Conservation (phyloP, 1,284 basidiomycete species). For the Trichosporon asahii region DNA sequence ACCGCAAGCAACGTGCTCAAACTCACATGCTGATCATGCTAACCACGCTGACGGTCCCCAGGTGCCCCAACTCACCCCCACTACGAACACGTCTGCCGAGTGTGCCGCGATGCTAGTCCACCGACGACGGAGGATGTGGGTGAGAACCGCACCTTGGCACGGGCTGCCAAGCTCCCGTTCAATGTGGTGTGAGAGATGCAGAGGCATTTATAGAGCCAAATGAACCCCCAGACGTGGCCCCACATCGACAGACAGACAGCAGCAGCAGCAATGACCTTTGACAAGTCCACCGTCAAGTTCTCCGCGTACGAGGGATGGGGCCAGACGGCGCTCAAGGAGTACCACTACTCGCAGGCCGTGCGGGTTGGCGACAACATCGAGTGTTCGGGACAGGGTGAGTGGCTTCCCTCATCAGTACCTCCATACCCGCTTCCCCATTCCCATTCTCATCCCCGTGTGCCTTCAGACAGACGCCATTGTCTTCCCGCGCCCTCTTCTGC, state of each 20-base stretch:
- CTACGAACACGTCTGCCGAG: no score
- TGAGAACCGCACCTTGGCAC: neutral
- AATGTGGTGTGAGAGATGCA: neutral
- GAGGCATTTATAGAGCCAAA: neutral
- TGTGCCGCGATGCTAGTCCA: neutral
- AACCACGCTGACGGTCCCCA: neutral
- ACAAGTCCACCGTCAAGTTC: constrained; percentile 3
- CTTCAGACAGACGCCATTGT: no score
- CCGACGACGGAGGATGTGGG: neutral
- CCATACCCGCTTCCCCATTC: no score
- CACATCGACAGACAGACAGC: neutral
- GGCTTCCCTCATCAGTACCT: neutral
- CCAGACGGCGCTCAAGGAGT: neutral
- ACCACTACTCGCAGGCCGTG: constrained; percentile 31
- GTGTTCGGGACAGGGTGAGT: constrained; percentile 32
- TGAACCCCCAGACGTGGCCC: no score
- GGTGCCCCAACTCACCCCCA: no score
- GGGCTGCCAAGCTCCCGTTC: neutral
- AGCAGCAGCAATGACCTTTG: neutral
- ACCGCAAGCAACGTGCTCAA: neutral
- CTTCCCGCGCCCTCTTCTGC: no score
- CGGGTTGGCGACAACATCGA: constrained; percentile 33
- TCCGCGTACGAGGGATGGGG: neutral
- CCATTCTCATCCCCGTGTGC: no score
- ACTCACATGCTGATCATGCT: neutral